phyloP scores from a whole-genome alignment of 768 basidiomycete species.

The Plicaturopsis crispa region DNA sequence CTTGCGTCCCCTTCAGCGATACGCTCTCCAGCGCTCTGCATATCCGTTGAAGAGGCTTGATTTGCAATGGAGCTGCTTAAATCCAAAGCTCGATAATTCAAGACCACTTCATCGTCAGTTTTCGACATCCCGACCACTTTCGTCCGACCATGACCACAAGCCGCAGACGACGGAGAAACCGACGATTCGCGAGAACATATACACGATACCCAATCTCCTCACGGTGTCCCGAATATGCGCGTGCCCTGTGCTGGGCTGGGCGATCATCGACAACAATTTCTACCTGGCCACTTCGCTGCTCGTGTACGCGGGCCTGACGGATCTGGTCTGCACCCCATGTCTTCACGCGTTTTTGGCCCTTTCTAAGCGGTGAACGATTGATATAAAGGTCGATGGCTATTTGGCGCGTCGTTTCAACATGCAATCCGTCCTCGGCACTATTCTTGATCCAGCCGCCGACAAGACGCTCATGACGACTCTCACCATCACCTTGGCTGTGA shows the following conservation, averaged over 20 bases:
- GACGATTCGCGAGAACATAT: slow-evolving; percentile 85
- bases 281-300: slow-evolving; percentile 75
- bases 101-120: too few species aligned
- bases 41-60: too few species aligned
- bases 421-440: slow-evolving; percentile 88
- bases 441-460: slow-evolving; percentile 96
- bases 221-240: slow-evolving; percentile 83
- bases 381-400: slow-evolving; percentile 77
- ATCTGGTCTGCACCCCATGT: slow-evolving; percentile 54
- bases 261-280: slow-evolving; percentile 77
- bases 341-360: slow-evolving; percentile 7
- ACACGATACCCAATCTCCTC: slow-evolving; percentile 88
- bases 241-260: slow-evolving; percentile 90
- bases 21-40: too few species aligned
- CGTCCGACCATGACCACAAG: too few species aligned
- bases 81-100: too few species aligned
- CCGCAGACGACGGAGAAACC: too few species aligned
- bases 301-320: slow-evolving; percentile 88
- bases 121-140: too few species aligned
- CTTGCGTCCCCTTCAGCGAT: too few species aligned
- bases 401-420: slow-evolving; percentile 82
- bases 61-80: too few species aligned
- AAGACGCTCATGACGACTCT: slow-evolving; percentile 93
- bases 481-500: slow-evolving; percentile 77
- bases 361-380: slow-evolving; percentile 8